Evolutionary conservation across 805 yeast genomes (phyloP), one percentile per base, ranked within the genome.

Genomic region (Jamesozyma spencerorum): DNA sequence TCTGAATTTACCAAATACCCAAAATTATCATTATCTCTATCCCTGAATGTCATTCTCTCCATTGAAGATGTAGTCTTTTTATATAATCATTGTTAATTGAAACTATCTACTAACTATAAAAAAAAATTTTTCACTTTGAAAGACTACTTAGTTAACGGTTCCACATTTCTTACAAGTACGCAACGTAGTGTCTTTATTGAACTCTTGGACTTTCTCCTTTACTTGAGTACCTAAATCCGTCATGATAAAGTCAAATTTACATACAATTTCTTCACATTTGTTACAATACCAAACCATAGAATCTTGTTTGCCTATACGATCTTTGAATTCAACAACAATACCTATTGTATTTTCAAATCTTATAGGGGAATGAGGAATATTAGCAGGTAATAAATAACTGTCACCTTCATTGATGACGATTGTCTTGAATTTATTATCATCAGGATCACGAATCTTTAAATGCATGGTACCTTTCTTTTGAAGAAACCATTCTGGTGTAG

Each of bases 401-500:
- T 85, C 94, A 6, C 95, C 95, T 54, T 88, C 95, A 33, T 72
- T 66, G 41, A 88, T 87, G 2, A 72, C 65, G 17, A 88, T 70
- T 49, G 85, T 94, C 48, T 68, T 74, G 63, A 88, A 86, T 42
- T 71, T 72, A 2, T 86, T 90, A 26, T 76, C 78, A 29, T 45
- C 53, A 15, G 46, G 45, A 44, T 81, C 86, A 2, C 87, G 95
- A 1, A 88, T 94, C 46, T 77, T 78, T 46, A 88, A 68, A 17
- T 83, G 72, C 95, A 88, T 87, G 19, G 70, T 68, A 2, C 97
- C 97, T 60, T 85, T 85, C 58, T 81, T 75, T 70, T 83, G 90
- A 63, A 81, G 79, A 60, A 88, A 88, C 75, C 86, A 88, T 55
- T 88, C 97, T 0, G 97, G 96, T 0, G 97, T 88, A 52, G 85